A percentile compares a stretch with the other conserved stretches of the same genome.
These are phyloP conservation scores for Venturia aucupariae DNA, from an alignment of 2,329 filamentous ascomycete genomes.

Conservation along the genomic window DNA sequence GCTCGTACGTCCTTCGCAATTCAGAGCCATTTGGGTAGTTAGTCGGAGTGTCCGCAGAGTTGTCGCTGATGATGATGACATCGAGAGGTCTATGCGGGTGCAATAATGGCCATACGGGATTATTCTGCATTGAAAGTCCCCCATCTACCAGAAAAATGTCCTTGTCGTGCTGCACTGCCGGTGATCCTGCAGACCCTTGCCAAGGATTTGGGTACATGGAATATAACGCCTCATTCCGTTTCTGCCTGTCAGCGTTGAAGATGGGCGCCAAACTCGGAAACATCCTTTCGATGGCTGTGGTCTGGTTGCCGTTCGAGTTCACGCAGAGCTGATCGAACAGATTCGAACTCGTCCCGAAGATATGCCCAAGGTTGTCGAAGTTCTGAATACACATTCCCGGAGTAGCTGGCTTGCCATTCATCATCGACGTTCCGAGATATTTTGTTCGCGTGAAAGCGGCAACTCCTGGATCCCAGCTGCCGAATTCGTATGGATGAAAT, in stretches of 20 bases:
- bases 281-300: slow-evolving; percentile 18
- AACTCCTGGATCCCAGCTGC: slow-evolving; percentile 52
- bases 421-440: slow-evolving; percentile 53
- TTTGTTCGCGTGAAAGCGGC: slow-evolving; percentile 50
- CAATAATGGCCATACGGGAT: slow-evolving; percentile 44
- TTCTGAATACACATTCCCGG: slow-evolving; percentile 37
- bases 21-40: slow-evolving; percentile 54
- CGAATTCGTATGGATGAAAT: slow-evolving; percentile 58
- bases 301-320: slow-evolving; percentile 9
- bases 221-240: slow-evolving; percentile 29
- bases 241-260: slow-evolving; percentile 17
- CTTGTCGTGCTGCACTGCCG: slow-evolving; percentile 26
- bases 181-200: slow-evolving; percentile 39
- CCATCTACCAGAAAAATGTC: slow-evolving; percentile 43
- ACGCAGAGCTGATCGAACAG: slow-evolving; percentile 31
- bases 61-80: slow-evolving; percentile 57
- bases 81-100: slow-evolving; percentile 45
- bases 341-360: slow-evolving; percentile 36
- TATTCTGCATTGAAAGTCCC: slow-evolving; percentile 41
- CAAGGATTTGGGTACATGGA: slow-evolving; percentile 55
- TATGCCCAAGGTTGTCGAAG: slow-evolving; percentile 41
- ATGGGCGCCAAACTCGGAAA: slow-evolving; percentile 21
- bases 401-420: slow-evolving; percentile 35
- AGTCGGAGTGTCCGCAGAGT: slow-evolving; percentile 49
- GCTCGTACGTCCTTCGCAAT: slow-evolving; percentile 49